These are phyloP conservation scores for Serendipita sp. DNA, from an alignment of 768 basidiomycete species.

Conservation along the genomic window DNA sequence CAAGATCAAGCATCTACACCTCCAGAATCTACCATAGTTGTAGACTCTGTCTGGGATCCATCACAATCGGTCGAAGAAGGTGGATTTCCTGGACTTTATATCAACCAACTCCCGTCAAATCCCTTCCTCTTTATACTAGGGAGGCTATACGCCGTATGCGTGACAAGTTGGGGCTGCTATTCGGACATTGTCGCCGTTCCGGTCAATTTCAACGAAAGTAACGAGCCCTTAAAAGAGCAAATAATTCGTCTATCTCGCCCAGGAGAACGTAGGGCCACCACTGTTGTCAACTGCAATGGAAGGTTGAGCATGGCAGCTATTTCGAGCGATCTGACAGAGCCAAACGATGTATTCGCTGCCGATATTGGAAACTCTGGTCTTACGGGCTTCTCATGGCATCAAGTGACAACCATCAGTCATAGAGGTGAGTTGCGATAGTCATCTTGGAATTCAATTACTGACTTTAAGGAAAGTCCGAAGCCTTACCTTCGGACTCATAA, in stretches of 20 bases:
- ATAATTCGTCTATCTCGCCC: neutral
- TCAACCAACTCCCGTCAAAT: conserved; percentile 29
- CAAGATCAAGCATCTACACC: neutral
- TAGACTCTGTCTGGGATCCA: conserved; percentile 27
- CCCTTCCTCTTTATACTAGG: conserved; percentile 24
- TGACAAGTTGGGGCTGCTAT: conserved; percentile 41
- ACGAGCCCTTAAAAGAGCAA: neutral
- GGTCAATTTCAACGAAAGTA: conserved; percentile 17
- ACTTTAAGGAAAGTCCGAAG: conserved; percentile 7
- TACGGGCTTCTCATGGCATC: neutral
- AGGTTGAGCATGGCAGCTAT: neutral
- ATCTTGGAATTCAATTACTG: neutral
- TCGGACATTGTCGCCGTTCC: conserved; percentile 35
- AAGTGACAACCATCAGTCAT: conserved; percentile 4
- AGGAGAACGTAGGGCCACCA: neutral
- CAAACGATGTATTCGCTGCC: neutral
- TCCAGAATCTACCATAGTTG: conserved; percentile 18
- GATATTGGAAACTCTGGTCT: neutral
- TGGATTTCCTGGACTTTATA: conserved; percentile 48
- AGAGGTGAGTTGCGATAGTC: neutral
- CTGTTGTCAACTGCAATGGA: neutral
- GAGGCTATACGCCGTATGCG: conserved; percentile 24
- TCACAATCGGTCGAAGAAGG: conserved; percentile 19
- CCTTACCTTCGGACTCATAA: conserved; percentile 4
- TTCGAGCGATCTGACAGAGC: neutral